Base-by-base conservation (phyloP, 495 filamentous ascomycete genomes). In the Daldinia grandis region DNA sequence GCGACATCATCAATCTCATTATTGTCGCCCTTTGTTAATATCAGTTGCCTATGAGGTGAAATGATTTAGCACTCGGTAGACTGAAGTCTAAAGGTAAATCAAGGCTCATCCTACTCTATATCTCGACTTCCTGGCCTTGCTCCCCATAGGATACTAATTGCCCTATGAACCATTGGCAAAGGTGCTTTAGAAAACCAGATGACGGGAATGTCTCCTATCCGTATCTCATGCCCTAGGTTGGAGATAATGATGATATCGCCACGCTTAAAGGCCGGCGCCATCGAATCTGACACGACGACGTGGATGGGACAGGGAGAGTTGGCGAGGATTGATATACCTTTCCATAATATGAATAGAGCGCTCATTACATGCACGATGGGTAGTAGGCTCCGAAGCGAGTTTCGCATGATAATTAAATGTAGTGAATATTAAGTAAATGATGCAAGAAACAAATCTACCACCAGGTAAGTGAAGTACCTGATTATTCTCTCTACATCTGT, bases 131-230 rank as follows among this genome's bases (percentile, higher is more conserved):
- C 30, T 7, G 9, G 37, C 7, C 53, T 50, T 38, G 53, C n/a
- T 19, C 17, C 31, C 54, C 31, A 25, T 57, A 57, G 5, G 19
- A 75, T 64, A 54, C 74, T 17, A 47, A 76, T 66, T 6, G 63
- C 68, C 5, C 79, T 69, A 64, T 80, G 79, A 27, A 81, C 78
- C 79, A 79, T 81, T 35, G 79, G 79, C 31, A 79, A 65, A 28
- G 71, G 65, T 10, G 40, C 33, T 3, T 70, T 68, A 2, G 31
- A 3, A 38, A 80, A 80, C 78, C 79, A 81, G n/a, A 73, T 53
- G 14, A 78, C 76, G 64, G 33, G 40, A 19, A 80, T 78, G 31
- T 80, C 77, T 7, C 79, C 79, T 7, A 69, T 62, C 5, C 60
- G 30, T 33, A 81, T 56, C 0, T 58, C 10, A 0, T 50, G 12